Evolutionary conservation across 805 yeast genomes (phyloP).

Genomic region (Wickerhamiella australiensis): DNA sequence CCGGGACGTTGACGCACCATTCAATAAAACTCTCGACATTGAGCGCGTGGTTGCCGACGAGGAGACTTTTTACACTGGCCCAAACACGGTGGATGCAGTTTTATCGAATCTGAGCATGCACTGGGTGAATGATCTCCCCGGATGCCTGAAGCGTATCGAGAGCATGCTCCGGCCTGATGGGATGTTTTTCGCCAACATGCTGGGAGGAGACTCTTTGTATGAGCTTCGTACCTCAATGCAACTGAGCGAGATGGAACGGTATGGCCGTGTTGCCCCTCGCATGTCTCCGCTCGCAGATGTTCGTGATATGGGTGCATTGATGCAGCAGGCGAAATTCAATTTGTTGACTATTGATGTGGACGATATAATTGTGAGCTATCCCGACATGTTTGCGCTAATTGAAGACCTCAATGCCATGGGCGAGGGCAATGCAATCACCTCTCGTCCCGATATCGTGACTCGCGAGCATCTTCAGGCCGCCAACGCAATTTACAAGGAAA

Average conservation of each 20-base stretch:
- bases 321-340: conserved; percentile 66
- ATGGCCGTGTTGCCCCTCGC: conserved; percentile 69
- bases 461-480: conserved; percentile 63
- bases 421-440: conserved; percentile 55
- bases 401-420: conserved; percentile 74
- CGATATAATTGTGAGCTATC: conserved; percentile 68
- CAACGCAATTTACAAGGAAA: conserved; percentile 54
- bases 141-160: conserved; percentile 44
- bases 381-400: conserved; percentile 53
- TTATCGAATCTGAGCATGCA: conserved; percentile 62
- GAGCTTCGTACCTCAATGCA: conserved; percentile 72
- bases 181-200: conserved; percentile 64
- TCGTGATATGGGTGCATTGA: conserved; percentile 58
- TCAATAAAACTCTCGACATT: conserved; percentile 36
- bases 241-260: conserved; percentile 68
- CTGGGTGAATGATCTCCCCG: conserved; percentile 81
- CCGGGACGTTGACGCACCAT: conserved; percentile 37
- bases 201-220: conserved; percentile 76
- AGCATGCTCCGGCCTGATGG: conserved; percentile 64
- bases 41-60: conserved; percentile 53
- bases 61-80: conserved; percentile 31
- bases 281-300: conserved; percentile 71
- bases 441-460: conserved; percentile 34
- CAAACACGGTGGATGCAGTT: conserved; percentile 53
- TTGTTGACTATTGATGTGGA: conserved; percentile 76